Conservation (phyloP, 208 protist genomes). For the Wallacemonas sp. region DNA sequence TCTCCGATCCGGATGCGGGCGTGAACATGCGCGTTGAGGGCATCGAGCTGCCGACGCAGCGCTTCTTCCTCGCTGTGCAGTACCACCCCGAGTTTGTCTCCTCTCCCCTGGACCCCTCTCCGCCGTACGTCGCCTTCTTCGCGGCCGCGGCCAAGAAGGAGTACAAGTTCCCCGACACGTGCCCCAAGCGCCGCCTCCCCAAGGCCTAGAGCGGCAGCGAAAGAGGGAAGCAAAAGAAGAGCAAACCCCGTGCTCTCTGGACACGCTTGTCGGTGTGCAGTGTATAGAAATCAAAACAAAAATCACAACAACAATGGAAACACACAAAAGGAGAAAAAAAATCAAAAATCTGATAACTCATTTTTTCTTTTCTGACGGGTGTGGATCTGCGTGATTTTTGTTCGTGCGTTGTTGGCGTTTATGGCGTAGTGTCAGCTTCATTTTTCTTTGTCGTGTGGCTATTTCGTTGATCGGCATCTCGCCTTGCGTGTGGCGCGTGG, state of each 20-base stretch:
- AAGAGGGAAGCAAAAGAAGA: background rate
- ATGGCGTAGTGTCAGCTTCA: background rate
- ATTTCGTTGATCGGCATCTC: too few species aligned
- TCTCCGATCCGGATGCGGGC: conserved; percentile 82
- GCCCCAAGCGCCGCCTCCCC: conserved; percentile 44
- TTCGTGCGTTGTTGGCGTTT: too few species aligned
- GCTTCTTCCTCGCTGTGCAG: conserved; percentile 96
- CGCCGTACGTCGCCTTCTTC: conserved; percentile 97
- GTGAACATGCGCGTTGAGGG: conserved; percentile 92
- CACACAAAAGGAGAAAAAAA: background rate
- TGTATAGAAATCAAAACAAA: background rate
- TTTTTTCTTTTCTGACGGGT: too few species aligned
- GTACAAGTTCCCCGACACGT: conserved; percentile 58
- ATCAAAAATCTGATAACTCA: background rate
- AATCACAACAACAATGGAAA: background rate
- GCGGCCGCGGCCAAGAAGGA: conserved; percentile 78
- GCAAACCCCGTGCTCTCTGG: too few species aligned
- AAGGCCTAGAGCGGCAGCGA: background rate
- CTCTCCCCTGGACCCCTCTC: conserved; percentile 93
- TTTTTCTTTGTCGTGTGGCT: too few species aligned
- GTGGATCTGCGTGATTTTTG: too few species aligned
- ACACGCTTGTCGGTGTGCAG: too few species aligned
- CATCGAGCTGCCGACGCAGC: conserved; percentile 74
- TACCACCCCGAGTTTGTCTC: conserved; percentile 99
- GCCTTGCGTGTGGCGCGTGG: too few species aligned